phyloP scores from a whole-genome alignment of 495 filamentous ascomycete genomes.

The Ramalina peruviana region DNA sequence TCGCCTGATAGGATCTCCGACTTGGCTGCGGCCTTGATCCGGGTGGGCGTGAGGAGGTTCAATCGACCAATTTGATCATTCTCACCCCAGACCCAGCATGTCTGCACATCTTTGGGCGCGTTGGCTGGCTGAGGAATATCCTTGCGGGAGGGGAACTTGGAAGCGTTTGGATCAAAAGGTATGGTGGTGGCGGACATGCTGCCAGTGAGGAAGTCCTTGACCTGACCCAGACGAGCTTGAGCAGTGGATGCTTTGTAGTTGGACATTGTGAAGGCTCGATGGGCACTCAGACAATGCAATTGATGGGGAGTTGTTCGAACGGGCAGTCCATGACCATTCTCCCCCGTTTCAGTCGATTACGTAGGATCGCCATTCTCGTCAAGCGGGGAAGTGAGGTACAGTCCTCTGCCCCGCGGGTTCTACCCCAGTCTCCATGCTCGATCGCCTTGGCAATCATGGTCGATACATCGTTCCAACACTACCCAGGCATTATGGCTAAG shows the following conservation, averaged over 20 bases:
- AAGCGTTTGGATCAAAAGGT: slow-evolving; percentile 40
- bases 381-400: too few relatives aligned
- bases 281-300: too few relatives aligned
- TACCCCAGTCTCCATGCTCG: too few relatives aligned
- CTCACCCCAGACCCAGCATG: slow-evolving; percentile 53
- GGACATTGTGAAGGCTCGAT: too few relatives aligned
- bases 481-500: too few relatives aligned
- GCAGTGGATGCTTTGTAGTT: slow-evolving; percentile 5
- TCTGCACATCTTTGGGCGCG: slow-evolving; percentile 25
- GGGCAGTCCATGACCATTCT: too few relatives aligned
- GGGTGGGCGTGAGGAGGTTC: slow-evolving; percentile 42
- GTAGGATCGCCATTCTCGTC: too few relatives aligned
- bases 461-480: too few relatives aligned
- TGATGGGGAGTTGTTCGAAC: not conserved
- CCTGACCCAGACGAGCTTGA: slow-evolving; percentile 22
- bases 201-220: slow-evolving; percentile 28
- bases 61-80: slow-evolving; percentile 43
- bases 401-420: too few relatives aligned
- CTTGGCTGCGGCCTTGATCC: slow-evolving; percentile 35
- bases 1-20: slow-evolving; percentile 40
- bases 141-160: slow-evolving; percentile 36
- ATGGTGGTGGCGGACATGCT: slow-evolving; percentile 30
- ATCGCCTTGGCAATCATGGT: too few relatives aligned
- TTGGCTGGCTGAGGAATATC: slow-evolving; percentile 34
- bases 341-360: too few relatives aligned